Evolutionary conservation across 1,284 basidiomycete species (phyloP).

Genomic region (Ganoderma boninense): DNA sequence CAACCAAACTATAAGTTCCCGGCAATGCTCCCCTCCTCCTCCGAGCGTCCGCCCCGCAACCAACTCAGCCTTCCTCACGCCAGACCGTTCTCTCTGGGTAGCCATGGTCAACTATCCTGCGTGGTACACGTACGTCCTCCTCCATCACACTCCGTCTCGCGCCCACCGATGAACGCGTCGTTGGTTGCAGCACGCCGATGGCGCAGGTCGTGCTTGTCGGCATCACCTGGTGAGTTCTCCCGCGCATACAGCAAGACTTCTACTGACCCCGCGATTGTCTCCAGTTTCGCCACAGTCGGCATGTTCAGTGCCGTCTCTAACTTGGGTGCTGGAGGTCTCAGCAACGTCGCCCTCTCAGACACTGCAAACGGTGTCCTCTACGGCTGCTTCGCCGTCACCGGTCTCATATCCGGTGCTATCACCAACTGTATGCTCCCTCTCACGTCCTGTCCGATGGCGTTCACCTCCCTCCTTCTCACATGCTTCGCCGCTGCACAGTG

Average conservation of each 20-base stretch:
- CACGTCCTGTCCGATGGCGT: neutral
- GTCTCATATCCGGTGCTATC: conserved; percentile 57
- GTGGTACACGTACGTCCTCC: conserved; percentile 42
- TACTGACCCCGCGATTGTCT: conserved; percentile 12
- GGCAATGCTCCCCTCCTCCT: neutral
- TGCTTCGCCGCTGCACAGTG: conserved; percentile 38
- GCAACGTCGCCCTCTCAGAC: conserved; percentile 51
- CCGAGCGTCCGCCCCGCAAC: conserved; percentile 26
- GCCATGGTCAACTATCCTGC: conserved; percentile 39
- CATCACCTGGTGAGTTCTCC: conserved; percentile 48
- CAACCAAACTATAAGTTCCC: conserved; percentile 23
- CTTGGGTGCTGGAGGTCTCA: conserved; percentile 55
- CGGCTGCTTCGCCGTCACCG: conserved; percentile 52
- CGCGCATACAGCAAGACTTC: conserved; percentile 6
- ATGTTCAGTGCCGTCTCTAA: conserved; percentile 60
- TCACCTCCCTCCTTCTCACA: neutral
- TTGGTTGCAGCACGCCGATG: conserved; percentile 44
- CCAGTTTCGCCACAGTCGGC: conserved; percentile 52
- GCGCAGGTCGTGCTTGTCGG: conserved; percentile 53
- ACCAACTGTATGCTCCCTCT: conserved; percentile 48
- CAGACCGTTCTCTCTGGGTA: conserved; percentile 10
- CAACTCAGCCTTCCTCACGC: conserved; percentile 10
- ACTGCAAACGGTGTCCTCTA: conserved; percentile 56
- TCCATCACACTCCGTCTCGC: neutral
- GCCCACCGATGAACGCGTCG: neutral